Percentiles rank a stretch among this genome's conserved stretches.
Evolutionary conservation across 1,139 yeast species (phyloP).

Genomic region (Pichia sp.): DNA sequence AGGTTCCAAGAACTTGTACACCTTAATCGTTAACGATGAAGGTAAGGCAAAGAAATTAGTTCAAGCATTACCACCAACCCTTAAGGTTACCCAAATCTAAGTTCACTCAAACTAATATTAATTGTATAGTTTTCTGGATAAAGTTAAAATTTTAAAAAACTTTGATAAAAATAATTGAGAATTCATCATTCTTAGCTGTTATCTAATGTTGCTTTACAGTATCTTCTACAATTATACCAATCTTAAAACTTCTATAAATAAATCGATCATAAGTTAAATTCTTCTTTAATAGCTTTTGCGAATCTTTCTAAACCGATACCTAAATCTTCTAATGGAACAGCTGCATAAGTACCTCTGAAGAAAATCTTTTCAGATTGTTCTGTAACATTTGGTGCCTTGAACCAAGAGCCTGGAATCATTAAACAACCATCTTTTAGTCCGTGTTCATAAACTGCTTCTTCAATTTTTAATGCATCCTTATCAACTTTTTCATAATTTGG

Average conservation of each 20-base stretch:
- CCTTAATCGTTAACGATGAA: conserved; percentile 92
- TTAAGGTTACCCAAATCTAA: conserved; percentile 36
- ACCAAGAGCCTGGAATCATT: conserved; percentile 91
- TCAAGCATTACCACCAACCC: conserved; percentile 96
- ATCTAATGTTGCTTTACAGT: background rate
- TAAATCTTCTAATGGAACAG: conserved; percentile 61
- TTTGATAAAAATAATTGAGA: background rate
- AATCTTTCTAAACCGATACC: conserved; percentile 56
- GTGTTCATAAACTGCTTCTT: conserved; percentile 55
- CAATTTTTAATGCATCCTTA: conserved; percentile 54
- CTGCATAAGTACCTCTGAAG: conserved; percentile 90
- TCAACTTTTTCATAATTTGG: conserved; percentile 53
- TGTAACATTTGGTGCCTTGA: conserved; percentile 41
- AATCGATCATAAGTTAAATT: conserved; percentile 21
- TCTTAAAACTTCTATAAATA: background rate
- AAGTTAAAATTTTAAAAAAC: conserved; percentile 9
- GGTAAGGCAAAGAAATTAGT: conserved; percentile 97
- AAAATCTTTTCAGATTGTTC: conserved; percentile 39
- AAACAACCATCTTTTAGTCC: conserved; percentile 61
- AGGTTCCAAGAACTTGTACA: conserved; percentile 92
- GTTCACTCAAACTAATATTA: conserved; percentile 8
- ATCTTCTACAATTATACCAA: background rate
- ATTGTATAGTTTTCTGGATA: conserved; percentile 14
- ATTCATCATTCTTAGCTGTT: background rate
- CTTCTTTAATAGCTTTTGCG: conserved; percentile 45